Evolutionary conservation across 2,329 filamentous ascomycete genomes (phyloP), one percentile per base, ranked within the genome.

Genomic region (Scopulariopsis brevicaulis): DNA sequence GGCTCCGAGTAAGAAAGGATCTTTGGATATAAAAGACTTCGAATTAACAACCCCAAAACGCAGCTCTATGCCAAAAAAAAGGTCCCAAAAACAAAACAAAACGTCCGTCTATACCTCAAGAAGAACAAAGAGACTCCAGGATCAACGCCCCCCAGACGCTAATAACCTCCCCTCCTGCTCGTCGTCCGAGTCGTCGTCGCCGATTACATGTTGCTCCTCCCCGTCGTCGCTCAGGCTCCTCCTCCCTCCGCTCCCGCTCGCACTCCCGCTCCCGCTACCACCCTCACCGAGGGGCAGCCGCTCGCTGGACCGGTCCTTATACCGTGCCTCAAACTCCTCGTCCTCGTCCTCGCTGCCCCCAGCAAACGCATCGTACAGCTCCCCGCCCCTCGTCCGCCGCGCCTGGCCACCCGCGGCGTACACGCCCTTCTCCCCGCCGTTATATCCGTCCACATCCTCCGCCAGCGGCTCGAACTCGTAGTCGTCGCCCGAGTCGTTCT

Each of bases 301-400:
- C 20, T 68, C 67, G 7, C 61, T 61, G n/a, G 70, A 69, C 10
- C 64, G 35, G 43, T 76, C 75, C 15, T 74, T 74, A 37, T 75
- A 76, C 53, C 66, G 69, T 59, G 77, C 67, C 3, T 73, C 70
- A 48, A 72, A 68, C 28, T 75, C 74, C 60, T 76, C 87, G 60
- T 76, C 87, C 59, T 94, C 92, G 59, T 93, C 93, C 25, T 82
- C 80, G 60, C 81, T 84, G 56, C 91, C 93, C 18, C 90, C 92
- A 0, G 94, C 94, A 77, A 99, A 99, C 4, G 94, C 94, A 76
- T 99, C 94, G 70, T 99, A 99, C 52, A 99, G 75, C 74, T 97
- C 93, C 32, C 93, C 91, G 2, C 90, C 94, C 22, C 90, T 71
- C 56, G 79, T 77, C 63, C 81, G 77, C 59, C 76, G 75, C 20